These are phyloP conservation scores for Aureobasidium sp. DNA, from an alignment of 2,329 filamentous ascomycete genomes.

Conservation along the genomic window DNA sequence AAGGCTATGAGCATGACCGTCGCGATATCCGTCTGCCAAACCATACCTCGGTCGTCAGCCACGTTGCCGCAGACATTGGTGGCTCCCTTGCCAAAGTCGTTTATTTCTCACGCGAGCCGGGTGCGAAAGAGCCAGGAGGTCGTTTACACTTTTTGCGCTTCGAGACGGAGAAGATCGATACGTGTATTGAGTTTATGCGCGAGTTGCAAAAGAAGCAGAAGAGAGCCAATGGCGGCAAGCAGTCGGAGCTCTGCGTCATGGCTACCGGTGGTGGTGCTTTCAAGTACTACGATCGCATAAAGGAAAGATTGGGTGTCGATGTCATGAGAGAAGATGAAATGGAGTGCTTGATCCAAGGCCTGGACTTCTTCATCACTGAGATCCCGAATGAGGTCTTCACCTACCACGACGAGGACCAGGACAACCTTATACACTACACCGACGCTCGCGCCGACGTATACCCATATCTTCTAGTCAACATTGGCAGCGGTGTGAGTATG, in stretches of 20 bases:
- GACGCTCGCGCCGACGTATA: slow-evolving; percentile 75
- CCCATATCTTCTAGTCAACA: slow-evolving; percentile 95
- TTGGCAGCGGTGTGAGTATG: slow-evolving; percentile 93
- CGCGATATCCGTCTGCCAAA: slow-evolving; percentile 95
- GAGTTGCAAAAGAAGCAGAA: slow-evolving; percentile 73
- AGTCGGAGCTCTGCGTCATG: slow-evolving; percentile 71
- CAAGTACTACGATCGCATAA: slow-evolving; percentile 92
- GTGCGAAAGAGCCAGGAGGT: slow-evolving; percentile 72
- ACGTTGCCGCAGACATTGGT: slow-evolving; percentile 97
- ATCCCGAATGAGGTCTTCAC: slow-evolving; percentile 97
- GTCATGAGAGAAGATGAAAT: slow-evolving; percentile 94
- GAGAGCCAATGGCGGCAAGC: slow-evolving; percentile 15
- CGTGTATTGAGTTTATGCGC: slow-evolving; percentile 87
- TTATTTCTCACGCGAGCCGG: slow-evolving; percentile 84
- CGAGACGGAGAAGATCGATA: slow-evolving; percentile 88
- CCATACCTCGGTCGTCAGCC: slow-evolving; percentile 89
- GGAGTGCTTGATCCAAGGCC: slow-evolving; percentile 87
- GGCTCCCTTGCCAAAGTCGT: slow-evolving; percentile 93
- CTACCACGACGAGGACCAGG: slow-evolving; percentile 66
- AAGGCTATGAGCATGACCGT: slow-evolving; percentile 61
- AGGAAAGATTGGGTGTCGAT: slow-evolving; percentile 73
- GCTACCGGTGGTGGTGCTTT: slow-evolving; percentile 93
- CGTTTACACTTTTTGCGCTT: slow-evolving; percentile 92
- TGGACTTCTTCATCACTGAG: slow-evolving; percentile 98
- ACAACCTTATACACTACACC: slow-evolving; percentile 77